Base-by-base conservation (phyloP, 257 asterid species). In the Paraleonurus japonicus region DNA sequence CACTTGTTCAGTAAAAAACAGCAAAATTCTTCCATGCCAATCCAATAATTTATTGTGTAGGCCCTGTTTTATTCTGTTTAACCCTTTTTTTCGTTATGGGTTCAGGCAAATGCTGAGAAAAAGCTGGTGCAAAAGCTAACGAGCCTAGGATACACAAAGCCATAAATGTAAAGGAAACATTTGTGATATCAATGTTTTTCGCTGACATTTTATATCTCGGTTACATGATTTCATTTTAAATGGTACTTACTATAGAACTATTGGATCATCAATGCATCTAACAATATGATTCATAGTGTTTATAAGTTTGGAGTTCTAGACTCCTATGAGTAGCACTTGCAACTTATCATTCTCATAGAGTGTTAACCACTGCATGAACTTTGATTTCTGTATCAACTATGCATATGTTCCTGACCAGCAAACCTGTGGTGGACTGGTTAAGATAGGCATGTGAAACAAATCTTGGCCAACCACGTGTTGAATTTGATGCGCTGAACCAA, bases 31-130 rank as follows among this genome's bases (percentile, higher is more conserved):
- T 69, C 41, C 5, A 23, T 7, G 7, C 7, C n/a, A 3, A 6
- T 47, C 5, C 26, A 4, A 4, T 60, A 19, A 4, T 68, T 33
- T 6, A 2, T 71, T 55, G 6, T 45, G 33, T 20, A 65, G 51
- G 47, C 26, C 67, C 23, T 37, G 65, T 47, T 2, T 27, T 65
- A 26, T 50, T 1, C 26, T 48, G 17, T 51, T 35, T 69, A 17
- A 51, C 33, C 33, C 27, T 30, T 37, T n/a, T 54, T 23, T 71
- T 65, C 23, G n/a, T 59, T 69, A 16, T 71, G 19, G 61, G 37
- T 73, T 69, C 89, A 93, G 98, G 96, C 85, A 51, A 88, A 73
- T 54, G 99, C 97, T 66, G 99, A 91, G 91, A 87, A 76, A 79
- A 84, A 55, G 72, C 80, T 94, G 85, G 80, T 88, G 76, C 90